These are phyloP conservation scores for Physcomitrium patens DNA, from an alignment of 225 moss, liverwort and hornwort genomes.

Conservation along the genomic window DNA sequence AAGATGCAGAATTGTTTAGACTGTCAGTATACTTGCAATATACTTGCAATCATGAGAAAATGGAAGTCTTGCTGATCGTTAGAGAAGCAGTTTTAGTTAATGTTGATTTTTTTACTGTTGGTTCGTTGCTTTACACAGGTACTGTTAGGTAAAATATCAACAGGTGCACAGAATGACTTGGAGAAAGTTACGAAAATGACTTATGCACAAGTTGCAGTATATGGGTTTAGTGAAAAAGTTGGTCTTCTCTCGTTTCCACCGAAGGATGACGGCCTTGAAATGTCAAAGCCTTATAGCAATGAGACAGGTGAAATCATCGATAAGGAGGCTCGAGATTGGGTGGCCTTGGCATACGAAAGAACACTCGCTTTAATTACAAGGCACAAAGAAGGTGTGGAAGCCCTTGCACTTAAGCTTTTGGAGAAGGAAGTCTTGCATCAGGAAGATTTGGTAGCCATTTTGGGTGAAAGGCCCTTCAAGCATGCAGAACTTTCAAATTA, in stretches of 20 bases:
- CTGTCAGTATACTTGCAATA: constrained; percentile 4
- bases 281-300: constrained; percentile 94
- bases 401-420: constrained; percentile 77
- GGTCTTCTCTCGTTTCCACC: constrained; percentile 94
- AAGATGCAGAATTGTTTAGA: neutral
- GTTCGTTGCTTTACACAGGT: constrained; percentile 50
- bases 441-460: constrained; percentile 78
- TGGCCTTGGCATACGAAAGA: constrained; percentile 78
- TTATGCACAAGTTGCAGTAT: constrained; percentile 96
- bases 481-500: constrained; percentile 90
- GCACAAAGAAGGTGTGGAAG: constrained; percentile 81
- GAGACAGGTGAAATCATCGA: constrained; percentile 95
- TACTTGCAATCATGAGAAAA: neutral
- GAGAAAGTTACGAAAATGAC: constrained; percentile 99
- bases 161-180: constrained; percentile 94
- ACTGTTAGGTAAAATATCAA: constrained; percentile 89
- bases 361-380: constrained; percentile 73
- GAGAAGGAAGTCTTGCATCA: constrained; percentile 98
- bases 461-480: constrained; percentile 93
- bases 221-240: constrained; percentile 97
- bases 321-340: constrained; percentile 93
- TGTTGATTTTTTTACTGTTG: neutral
- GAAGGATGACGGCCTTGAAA: constrained; percentile 94
- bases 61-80: neutral
- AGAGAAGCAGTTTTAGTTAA: neutral